Evolutionary conservation across 371 early-diverging fungal species (phyloP).

Genomic region (Nematocida minor): DNA sequence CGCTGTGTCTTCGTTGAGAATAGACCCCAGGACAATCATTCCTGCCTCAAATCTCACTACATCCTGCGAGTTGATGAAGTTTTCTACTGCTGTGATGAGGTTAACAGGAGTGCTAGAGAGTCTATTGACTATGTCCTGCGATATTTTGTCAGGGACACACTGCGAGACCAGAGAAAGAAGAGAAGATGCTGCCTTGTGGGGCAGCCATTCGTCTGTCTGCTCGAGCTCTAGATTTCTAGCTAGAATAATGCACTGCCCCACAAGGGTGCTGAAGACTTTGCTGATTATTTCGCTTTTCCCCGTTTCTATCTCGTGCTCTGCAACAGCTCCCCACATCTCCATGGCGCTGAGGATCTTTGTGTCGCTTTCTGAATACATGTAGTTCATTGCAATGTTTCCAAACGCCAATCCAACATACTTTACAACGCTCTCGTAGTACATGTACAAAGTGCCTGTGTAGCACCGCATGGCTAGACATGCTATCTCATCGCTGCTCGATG

Average conservation of each 20-base stretch:
- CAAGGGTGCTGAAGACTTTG: conserved; percentile 11
- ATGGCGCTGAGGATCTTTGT: conserved; percentile 50
- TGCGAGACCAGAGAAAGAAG: conserved; percentile 47
- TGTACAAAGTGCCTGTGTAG: conserved; percentile 48
- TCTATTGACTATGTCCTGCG: conserved; percentile 11
- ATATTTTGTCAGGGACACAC: conserved; percentile 6
- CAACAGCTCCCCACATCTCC: conserved; percentile 60
- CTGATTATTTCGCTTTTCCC: neutral
- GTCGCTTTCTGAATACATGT: conserved; percentile 22
- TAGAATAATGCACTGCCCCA: conserved; percentile 36
- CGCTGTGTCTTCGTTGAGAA: conserved; percentile 25
- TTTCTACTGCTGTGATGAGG: conserved; percentile 11
- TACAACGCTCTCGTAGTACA: conserved; percentile 39
- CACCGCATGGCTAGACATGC: conserved; percentile 45
- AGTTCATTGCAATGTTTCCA: conserved; percentile 36
- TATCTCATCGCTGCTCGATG: conserved; percentile 26
- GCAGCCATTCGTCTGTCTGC: conserved; percentile 51
- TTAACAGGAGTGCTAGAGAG: neutral
- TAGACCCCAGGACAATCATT: conserved; percentile 58
- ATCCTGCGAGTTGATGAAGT: conserved; percentile 22
- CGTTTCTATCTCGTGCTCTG: conserved; percentile 46
- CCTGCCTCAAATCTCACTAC: conserved; percentile 52
- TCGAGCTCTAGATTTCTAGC: conserved; percentile 49
- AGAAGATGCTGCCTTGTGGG: conserved; percentile 61
- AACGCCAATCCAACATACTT: conserved; percentile 41